These are phyloP conservation scores for Crepidotus variabilis DNA, from an alignment of 768 basidiomycete species.

Conservation along the genomic window DNA sequence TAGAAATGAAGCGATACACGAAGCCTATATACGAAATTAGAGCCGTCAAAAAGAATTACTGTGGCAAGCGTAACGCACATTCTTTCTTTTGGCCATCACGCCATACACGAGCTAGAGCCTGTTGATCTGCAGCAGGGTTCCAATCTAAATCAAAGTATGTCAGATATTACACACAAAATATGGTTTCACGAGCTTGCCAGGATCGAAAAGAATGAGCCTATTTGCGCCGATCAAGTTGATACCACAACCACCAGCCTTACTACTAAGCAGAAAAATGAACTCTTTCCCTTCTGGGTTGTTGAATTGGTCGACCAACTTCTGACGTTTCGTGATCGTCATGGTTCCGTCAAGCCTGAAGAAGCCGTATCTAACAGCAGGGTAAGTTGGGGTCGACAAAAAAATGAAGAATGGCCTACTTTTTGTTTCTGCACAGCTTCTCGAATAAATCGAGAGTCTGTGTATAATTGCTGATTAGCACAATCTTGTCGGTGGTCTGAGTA, in stretches of 20 bases:
- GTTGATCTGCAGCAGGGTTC: conserved; percentile 98
- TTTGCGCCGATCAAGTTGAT: conserved; percentile 98
- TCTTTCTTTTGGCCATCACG: conserved; percentile 99
- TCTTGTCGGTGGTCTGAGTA: conserved; percentile 86
- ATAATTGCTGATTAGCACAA: conserved; percentile 95
- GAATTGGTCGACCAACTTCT: conserved; percentile 95
- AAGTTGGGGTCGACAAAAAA: conserved; percentile 2
- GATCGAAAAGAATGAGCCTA: conserved; percentile 92
- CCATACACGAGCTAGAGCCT: conserved; percentile 98
- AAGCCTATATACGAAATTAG: conserved; percentile 55
- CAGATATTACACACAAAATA: neutral
- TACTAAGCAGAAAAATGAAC: conserved; percentile 91
- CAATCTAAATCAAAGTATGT: conserved; percentile 58
- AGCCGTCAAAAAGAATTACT: neutral
- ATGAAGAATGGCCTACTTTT: conserved; percentile 58
- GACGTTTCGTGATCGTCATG: conserved; percentile 87
- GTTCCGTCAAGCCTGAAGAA: conserved; percentile 93
- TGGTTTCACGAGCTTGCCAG: conserved; percentile 48
- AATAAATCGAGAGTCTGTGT: conserved; percentile 94
- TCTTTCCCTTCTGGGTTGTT: conserved; percentile 92
- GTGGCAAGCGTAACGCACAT: conserved; percentile 49
- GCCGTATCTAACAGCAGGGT: conserved; percentile 57
- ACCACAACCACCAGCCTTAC: conserved; percentile 94
- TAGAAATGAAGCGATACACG: conserved; percentile 96
- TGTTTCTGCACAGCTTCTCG: conserved; percentile 80